phyloP scores from a whole-genome alignment of 2,329 filamentous ascomycete genomes.

The Fusarium tuaranense region DNA sequence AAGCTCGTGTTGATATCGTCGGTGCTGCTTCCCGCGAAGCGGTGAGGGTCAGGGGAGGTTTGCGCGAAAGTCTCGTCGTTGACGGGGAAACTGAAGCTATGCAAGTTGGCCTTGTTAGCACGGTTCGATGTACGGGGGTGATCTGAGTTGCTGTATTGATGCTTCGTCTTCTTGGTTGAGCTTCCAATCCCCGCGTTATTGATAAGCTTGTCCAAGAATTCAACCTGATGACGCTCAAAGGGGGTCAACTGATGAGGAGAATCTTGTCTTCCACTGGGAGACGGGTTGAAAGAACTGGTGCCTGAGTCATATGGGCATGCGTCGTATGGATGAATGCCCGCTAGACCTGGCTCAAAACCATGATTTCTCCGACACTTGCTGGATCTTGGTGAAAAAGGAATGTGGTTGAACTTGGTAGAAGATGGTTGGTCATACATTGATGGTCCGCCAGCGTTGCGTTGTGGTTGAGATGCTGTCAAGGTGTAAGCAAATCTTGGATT shows the following conservation, averaged over 20 bases:
- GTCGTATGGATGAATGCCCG: conserved; percentile 22
- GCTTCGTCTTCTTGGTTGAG: conserved; percentile 28
- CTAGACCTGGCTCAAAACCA: not conserved
- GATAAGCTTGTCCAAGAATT: conserved; percentile 53
- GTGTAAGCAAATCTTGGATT: conserved; percentile 5
- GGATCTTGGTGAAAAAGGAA: conserved; percentile 20
- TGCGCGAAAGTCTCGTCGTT: conserved; percentile 56
- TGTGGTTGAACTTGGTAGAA: conserved; percentile 33
- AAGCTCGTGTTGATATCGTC: conserved; percentile 74
- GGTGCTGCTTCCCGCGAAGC: conserved; percentile 63
- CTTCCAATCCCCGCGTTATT: conserved; percentile 40
- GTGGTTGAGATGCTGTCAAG: conserved; percentile 23
- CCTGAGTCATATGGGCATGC: conserved; percentile 19
- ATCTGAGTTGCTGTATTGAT: conserved; percentile 3
- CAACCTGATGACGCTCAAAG: conserved; percentile 56
- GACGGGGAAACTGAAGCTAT: conserved; percentile 65
- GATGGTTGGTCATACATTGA: conserved; percentile 60
- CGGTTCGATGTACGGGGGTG: conserved; percentile 12
- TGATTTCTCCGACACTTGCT: conserved; percentile 21
- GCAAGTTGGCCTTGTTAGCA: conserved; percentile 48
- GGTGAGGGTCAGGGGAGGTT: conserved; percentile 51
- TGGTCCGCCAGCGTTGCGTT: conserved; percentile 44
- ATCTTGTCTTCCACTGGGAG: conserved; percentile 50
- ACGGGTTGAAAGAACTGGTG: conserved; percentile 10
- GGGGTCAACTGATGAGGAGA: conserved; percentile 45